Percentiles rank a stretch among this genome's conserved stretches.
Evolutionary conservation across 495 filamentous ascomycete species (phyloP).

Genomic region (Xylona heveae): DNA sequence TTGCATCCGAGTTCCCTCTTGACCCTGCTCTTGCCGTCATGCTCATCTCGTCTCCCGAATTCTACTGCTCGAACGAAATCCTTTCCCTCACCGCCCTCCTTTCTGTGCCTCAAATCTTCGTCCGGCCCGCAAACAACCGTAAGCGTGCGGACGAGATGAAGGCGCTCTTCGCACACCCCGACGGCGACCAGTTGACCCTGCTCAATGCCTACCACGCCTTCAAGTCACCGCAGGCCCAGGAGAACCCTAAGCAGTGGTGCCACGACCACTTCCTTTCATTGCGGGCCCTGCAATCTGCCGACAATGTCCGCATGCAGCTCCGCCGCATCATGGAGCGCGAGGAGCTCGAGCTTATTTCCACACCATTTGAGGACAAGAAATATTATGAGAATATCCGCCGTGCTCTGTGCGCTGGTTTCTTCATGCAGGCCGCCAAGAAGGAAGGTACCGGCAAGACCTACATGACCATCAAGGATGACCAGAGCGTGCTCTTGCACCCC

Average conservation of each 20-base stretch:
- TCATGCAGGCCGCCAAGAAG: slow-evolving; percentile 98
- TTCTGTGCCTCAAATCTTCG: slow-evolving; percentile 86
- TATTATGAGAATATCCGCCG: slow-evolving; percentile 96
- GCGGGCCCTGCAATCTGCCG: slow-evolving; percentile 72
- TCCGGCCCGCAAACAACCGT: slow-evolving; percentile 60
- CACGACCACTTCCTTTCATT: slow-evolving; percentile 92
- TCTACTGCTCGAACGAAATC: slow-evolving; percentile 97
- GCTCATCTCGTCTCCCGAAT: slow-evolving; percentile 92
- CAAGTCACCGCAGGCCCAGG: slow-evolving; percentile 51
- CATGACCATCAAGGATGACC: slow-evolving; percentile 83
- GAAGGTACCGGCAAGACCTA: slow-evolving; percentile 64
- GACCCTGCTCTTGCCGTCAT: slow-evolving; percentile 93
- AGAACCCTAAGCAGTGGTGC: slow-evolving; percentile 74
- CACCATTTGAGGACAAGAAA: slow-evolving; percentile 81
- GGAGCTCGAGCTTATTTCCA: slow-evolving; percentile 66
- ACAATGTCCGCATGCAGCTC: slow-evolving; percentile 80
- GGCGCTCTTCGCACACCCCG: slow-evolving; percentile 69
- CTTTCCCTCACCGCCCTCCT: slow-evolving; percentile 86
- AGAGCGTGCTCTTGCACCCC: slow-evolving; percentile 80
- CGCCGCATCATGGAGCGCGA: slow-evolving; percentile 90
- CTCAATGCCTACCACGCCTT: slow-evolving; percentile 98
- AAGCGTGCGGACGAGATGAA: slow-evolving; percentile 99
- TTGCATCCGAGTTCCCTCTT: slow-evolving; percentile 90
- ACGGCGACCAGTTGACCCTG: slow-evolving; percentile 90
- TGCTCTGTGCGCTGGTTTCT: slow-evolving; percentile 88